Percentiles rank a stretch among this genome's conserved stretches.
Conservation (phyloP, 345 rosid genomes). For the Triadica sebifera region DNA sequence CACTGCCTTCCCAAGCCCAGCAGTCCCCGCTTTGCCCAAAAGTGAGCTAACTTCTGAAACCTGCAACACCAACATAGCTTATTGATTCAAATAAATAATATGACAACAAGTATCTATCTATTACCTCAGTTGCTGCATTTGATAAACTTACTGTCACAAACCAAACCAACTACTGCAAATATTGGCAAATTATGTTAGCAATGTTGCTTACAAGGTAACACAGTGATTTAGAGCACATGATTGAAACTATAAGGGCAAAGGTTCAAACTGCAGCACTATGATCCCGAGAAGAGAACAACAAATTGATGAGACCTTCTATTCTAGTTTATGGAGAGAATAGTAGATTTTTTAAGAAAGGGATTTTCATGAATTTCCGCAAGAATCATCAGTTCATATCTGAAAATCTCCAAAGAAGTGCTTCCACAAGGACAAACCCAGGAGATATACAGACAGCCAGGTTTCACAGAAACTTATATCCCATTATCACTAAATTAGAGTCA, state of each 20-base stretch:
- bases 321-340: neutral
- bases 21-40: slow-evolving; percentile 87
- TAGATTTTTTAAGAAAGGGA: neutral
- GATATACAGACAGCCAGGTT: neutral
- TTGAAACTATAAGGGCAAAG: neutral
- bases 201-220: too few relatives aligned
- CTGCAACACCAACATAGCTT: slow-evolving; percentile 38
- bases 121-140: neutral
- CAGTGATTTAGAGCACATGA: neutral
- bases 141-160: too few relatives aligned
- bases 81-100: neutral
- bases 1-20: slow-evolving; percentile 83
- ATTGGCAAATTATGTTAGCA: too few relatives aligned
- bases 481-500: too few relatives aligned
- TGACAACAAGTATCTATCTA: neutral
- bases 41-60: slow-evolving; percentile 90
- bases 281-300: neutral
- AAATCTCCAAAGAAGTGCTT: neutral
- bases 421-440: neutral
- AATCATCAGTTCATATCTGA: neutral
- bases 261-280: neutral
- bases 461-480: neutral
- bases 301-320: neutral
- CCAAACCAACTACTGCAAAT: too few relatives aligned
- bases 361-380: neutral